A percentile compares a stretch with the other conserved stretches of the same genome.
Conservation (phyloP, 2,329 filamentous ascomycete species). For the Aspergillus japonicus region DNA sequence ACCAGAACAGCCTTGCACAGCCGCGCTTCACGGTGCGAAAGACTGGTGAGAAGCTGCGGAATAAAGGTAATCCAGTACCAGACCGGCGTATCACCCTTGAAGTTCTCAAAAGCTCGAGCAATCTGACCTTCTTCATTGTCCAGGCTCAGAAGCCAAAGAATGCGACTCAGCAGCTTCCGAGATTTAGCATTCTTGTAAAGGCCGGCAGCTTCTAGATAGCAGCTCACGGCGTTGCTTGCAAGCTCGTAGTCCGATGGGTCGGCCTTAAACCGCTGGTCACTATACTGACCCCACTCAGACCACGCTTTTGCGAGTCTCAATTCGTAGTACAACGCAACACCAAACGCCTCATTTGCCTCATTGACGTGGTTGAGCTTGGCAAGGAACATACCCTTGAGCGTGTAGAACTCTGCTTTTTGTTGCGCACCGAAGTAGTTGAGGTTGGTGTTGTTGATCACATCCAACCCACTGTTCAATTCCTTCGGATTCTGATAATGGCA, state of each 20-base stretch:
- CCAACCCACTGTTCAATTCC: constrained; percentile 86
- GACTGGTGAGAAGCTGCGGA: constrained; percentile 86
- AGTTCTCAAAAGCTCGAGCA: constrained; percentile 85
- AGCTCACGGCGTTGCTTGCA: constrained; percentile 89
- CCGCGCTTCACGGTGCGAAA: constrained; percentile 86
- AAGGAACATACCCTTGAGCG: constrained; percentile 98
- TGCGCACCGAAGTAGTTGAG: constrained; percentile 95
- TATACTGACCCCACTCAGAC: constrained; percentile 99
- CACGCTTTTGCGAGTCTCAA: constrained; percentile 94
- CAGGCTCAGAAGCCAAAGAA: constrained; percentile 91
- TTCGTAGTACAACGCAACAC: constrained; percentile 92
- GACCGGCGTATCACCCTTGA: constrained; percentile 93
- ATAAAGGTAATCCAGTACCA: constrained; percentile 99
- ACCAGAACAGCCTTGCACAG: constrained; percentile 82
- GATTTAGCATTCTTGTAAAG: constrained; percentile 98
- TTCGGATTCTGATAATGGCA: constrained; percentile 96
- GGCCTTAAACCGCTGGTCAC: constrained; percentile 92
- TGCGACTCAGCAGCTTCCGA: constrained; percentile 85
- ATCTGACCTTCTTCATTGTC: constrained; percentile 85
- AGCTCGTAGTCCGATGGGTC: constrained; percentile 77
- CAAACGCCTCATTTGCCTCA: constrained; percentile 91
- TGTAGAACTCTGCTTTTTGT: constrained; percentile 99
- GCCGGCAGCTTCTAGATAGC: constrained; percentile 91
- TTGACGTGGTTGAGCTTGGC: constrained; percentile 88
- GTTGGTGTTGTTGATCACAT: constrained; percentile 99